Conservation (phyloP, 2,329 filamentous ascomycete species). For the Helotiales sp. region DNA sequence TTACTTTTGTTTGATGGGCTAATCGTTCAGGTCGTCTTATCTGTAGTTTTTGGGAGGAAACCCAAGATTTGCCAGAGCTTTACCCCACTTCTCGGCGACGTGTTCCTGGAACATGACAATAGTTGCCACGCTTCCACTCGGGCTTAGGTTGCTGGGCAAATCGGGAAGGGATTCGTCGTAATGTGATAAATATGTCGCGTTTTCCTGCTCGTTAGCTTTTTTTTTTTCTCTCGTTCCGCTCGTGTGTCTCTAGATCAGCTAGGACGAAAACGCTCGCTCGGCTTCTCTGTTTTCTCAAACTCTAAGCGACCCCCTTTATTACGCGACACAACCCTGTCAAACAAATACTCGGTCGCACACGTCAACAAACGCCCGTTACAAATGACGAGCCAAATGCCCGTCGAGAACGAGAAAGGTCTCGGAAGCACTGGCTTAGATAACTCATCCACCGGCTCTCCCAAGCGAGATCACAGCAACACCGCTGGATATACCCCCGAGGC, state of each 20-base stretch:
- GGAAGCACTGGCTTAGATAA: background rate
- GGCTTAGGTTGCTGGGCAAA: background rate
- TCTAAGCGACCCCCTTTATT: background rate
- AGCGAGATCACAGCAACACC: background rate
- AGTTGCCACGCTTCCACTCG: background rate
- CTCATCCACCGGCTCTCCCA: background rate
- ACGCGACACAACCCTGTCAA: background rate
- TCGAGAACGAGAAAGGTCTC: background rate
- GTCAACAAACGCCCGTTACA: background rate
- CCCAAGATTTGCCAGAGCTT: background rate
- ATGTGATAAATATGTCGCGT: background rate
- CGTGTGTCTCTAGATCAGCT: background rate
- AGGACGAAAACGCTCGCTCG: background rate
- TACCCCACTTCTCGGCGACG: slow-evolving; percentile 1
- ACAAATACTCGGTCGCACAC: background rate
- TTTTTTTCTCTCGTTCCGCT: background rate
- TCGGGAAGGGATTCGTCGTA: background rate
- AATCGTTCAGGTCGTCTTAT: background rate
- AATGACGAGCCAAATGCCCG: background rate
- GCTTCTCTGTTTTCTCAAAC: background rate
- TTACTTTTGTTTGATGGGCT: background rate
- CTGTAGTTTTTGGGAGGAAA: background rate
- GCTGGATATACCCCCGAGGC: background rate
- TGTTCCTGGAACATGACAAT: background rate
- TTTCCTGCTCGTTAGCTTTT: background rate